Evolutionary conservation across 805 yeast species (phyloP), one percentile per base, ranked within the genome.

Genomic region (Schwanniomyces polymorphus): DNA sequence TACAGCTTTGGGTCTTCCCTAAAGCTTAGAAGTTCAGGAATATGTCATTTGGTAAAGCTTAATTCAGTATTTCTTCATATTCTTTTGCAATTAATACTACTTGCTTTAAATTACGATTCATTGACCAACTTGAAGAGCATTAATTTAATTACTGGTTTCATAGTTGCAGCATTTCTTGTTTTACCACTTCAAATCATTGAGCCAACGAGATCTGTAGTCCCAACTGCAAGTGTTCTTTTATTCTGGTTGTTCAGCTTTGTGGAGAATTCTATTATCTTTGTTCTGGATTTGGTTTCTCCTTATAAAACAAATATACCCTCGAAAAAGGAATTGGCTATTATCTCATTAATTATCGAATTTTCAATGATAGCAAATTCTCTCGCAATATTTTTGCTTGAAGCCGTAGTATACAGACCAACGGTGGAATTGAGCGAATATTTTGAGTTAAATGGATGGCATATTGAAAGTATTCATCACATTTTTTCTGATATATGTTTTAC

Each of bases 141-240:
- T 7, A 42, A 49, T 12, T 31, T 53, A 16, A 11, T 52, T 27
- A n/a, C 48, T 11, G 34, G 39, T n/a, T 23, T 42, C 3, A 16
- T 42, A 12, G 39, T 50, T 11, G 44, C 48, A 3, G 25, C 35
- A 5, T 29, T 44, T 16, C 8, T 72, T 3, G 64, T 75, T 1
- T 39, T 72, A 1, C 82, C 82, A 0, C 55, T 80, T 10, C 78
- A 77, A 37, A 45, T 64, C 7, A 47, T 76, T 14, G 85, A 81
- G 51, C 65, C 70, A 7, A 65, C 73, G 39, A 64, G 71, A 40
- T 62, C 67, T 1, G 55, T 70, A 0, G 58, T 68, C 2, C 75
- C 75, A 11, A 57, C 62, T 26, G 76, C 72, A 2, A 62, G 76
- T 0, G 51, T 74, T 21, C 55, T 76, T 8, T 50, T 72, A 16